These are phyloP conservation scores for Eimeria falciformis DNA, from an alignment of 169 alveolate genomes.

Conservation along the genomic window DNA sequence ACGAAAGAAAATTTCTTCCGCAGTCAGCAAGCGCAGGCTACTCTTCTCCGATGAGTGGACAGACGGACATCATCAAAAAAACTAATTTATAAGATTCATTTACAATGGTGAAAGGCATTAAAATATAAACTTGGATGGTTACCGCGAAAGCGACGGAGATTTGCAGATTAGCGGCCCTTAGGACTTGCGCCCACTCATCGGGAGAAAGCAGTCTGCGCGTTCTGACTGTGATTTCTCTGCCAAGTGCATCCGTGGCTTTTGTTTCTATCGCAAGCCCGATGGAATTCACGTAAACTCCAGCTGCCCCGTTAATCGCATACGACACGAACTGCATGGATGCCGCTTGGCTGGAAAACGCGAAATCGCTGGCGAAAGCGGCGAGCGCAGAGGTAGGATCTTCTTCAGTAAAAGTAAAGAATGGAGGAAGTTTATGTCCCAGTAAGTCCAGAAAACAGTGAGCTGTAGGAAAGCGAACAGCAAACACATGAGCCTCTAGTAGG, in stretches of 20 bases:
- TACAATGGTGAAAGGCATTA: background rate
- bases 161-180: background rate
- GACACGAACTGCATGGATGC: background rate
- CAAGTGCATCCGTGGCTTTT: background rate
- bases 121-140: background rate
- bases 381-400: background rate
- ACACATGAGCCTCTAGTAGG: too few species aligned
- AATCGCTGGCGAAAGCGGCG: background rate
- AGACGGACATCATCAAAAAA: background rate
- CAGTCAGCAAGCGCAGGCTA: too few species aligned
- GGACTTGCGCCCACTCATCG: background rate
- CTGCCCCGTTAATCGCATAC: conserved; percentile 3
- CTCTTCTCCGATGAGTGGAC: background rate
- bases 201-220: background rate
- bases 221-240: background rate
- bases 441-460: background rate
- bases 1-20: too few species aligned
- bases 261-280: background rate
- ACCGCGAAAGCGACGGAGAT: conserved; percentile 28
- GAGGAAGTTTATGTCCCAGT: background rate
- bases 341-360: background rate
- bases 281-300: conserved; percentile 29
- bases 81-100: background rate
- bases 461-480: background rate
- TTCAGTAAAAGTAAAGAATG: background rate